Base-by-base conservation (phyloP, 1,284 basidiomycete species). In the Heliocybe sulcata region DNA sequence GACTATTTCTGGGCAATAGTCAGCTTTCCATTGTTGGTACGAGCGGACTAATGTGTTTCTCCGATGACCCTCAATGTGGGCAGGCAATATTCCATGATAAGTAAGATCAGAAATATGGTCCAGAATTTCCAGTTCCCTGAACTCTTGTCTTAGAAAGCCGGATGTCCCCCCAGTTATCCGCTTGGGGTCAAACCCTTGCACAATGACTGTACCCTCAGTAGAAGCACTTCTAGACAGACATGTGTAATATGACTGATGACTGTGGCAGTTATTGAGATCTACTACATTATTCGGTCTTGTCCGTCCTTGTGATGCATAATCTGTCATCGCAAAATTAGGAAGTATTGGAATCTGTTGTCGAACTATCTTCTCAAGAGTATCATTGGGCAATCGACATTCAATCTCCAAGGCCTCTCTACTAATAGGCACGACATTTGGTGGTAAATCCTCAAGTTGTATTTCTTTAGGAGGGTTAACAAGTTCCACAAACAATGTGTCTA, bases 281-380 rank as follows among this genome's bases (percentile, higher is more conserved):
- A 71, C 66, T 3, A 66, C 58, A 64, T 74, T 75, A 6, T 55
- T 51, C 1, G 27, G n/a, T 20, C 70, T 47, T 1, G 70, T 71
- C 52, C 72, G 67, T 2, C 73, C 74, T 61, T 76, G 73, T 0
- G 68, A 70, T 0, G 61, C 58, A 63, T 68, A 74, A 55, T 74
- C 72, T 16, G 72, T 74, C 67, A 75, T 75, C 2, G 69, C 64
- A 67, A 75, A 76, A 54, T 75, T 72, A 0, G 67, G 67, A 0
- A 74, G 35, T 0, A 74, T 58, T 11, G 64, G 55, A 0, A 75
- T 67, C 57, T 76, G 74, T 1, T 58, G 53, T 12, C 69, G 47
- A 0, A 45, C 52, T 11, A 75, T 60, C 8, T 29, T 31, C 2
- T 69, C 33, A 1, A 42, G 6, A 6, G 3, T 16, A 42, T 42